Base-by-base conservation (phyloP, 2,329 filamentous ascomycete genomes). In the Aspergillus caelatus region DNA sequence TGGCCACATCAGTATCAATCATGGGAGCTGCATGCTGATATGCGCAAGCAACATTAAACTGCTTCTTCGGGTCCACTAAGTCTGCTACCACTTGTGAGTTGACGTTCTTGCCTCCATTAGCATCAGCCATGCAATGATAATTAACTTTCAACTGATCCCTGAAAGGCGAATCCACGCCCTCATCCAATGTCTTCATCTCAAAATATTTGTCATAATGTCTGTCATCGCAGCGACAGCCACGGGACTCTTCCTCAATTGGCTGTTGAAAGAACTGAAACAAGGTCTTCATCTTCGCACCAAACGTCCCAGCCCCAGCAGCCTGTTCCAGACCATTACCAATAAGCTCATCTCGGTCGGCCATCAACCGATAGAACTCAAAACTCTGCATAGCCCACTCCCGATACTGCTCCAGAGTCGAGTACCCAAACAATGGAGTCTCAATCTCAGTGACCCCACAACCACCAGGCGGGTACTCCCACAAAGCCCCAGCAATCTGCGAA, bases 331-430 rank as follows among this genome's bases (percentile, higher is more conserved):
- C 39, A 19, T 36, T 23, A 21, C 32, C n/a, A 23, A 36, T 39
- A 16, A 26, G n/a, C 30, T 54, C 32, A 54, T 54, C 52, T 4
- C n/a, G 30, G 14, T 26, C n/a, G 5, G 55, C 55, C 36, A 46
- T 46, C n/a, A 7, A 5, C 23, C 12, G n/a, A 16, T 57, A 57
- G 39, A 57, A 45, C 23, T 43, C 36, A 45, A 57, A 57, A 26
- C 55, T 57, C 28, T 57, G 55, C 55, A 43, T 28, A n/a, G 55
- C 23, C 55, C 55, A 57, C 41, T 30, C 55, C 14, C 55, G 39
- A 36, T 45, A 57, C 21, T 57, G 36, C 12, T 43, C 36, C 55
- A 57, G 21, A 9, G 9, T 23, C 23, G 39, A 57, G 39, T 45
- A 32, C 10, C 36, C 55, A 11, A 19, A 57, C 39, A 45, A 32